Evolutionary conservation across 2,329 filamentous ascomycete genomes (phyloP), one percentile per base, ranked within the genome.

Genomic region (Chaetomiaceae sp.): DNA sequence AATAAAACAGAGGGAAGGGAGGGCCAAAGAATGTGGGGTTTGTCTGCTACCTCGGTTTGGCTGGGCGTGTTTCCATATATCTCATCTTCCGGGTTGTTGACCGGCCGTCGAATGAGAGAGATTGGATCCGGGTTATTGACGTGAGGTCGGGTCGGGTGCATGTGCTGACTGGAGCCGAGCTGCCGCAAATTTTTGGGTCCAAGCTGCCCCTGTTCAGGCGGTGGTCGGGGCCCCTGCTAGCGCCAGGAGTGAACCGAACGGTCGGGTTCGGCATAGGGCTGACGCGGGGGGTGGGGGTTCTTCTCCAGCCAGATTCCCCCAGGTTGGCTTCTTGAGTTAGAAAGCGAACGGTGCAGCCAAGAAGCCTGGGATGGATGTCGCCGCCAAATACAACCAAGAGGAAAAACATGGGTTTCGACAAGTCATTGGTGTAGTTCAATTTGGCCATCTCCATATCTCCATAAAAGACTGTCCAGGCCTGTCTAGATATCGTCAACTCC

Each of bases 181-280:
- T 48, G 42, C 45, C 45, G 53, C 45, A 55, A 54, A 55, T 31
- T 55, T 55, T 55, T 49, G 48, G 44, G 34, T 16, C 40, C 21
- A 39, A 23, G 17, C 3, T 3, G 25, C 50, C 47, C 46, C 43
- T 53, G 53, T 49, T 23, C 16, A 14, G 35, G 4, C 9, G 4
- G n/a, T 8, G 13, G 21, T 48, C 30, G 40, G 48, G 48, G 33
- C 23, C 51, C 48, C 30, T 54, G 54, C 48, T 56, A 54, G 54
- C 54, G 51, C 42, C 48, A 48, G 51, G 51, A 50, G 45, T 10
- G 42, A 44, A 33, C 54, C 48, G 44, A 38, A 14, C 39, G 34
- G 47, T 34, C 41, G 51, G 51, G 30, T 44, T 31, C 46, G 23
- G 12, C 14, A 38, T 41, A 51, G 23, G 49, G 49, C 44, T 51